Base-by-base conservation (phyloP, 2,329 filamentous ascomycete species). In the Hymenoscyphus scutula region DNA sequence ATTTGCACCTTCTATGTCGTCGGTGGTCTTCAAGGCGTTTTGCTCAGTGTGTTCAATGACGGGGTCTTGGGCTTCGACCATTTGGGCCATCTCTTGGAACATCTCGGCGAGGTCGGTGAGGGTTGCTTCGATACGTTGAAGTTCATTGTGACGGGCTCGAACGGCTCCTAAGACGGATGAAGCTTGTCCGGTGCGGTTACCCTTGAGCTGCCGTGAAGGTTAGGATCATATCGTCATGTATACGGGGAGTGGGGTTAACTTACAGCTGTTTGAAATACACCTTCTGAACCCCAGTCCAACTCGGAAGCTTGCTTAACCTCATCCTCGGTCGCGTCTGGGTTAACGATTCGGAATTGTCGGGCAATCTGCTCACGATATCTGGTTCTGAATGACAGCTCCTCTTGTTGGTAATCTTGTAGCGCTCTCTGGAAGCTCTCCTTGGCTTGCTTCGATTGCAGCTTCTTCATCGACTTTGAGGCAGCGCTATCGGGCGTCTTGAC, bases 221-320 rank as follows among this genome's bases (percentile, higher is more conserved):
- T 63, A 23, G 27, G 37, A 67, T 62, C 3, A 59, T 55, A 53
- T 72, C 54, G 71, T 23, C 6, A 25, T 19, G 27, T 56, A 48
- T 1, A 54, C 30, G 29, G 13, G 13, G 51, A 27, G n/a, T 13
- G n/a, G 23, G 15, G 48, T 53, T 59, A 58, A 82, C 86, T 76
- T 82, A 94, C 90, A 64, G 90, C 90, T 62, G 87, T 89, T 76
- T 92, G 89, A 79, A 94, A 95, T 61, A 95, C 87, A 71, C 89
- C 89, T 78, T 93, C 88, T 63, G 90, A 84, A 60, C 88, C 86
- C 88, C 89, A 90, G 74, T 92, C 87, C 60, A 85, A 80, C 69
- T 90, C 81, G 27, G 86, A 80, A 3, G 89, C 89, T 74, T 90
- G 80, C 56, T 82, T 79, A 2, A 93, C 87, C 76, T 94, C 89